phyloP scores from a whole-genome alignment of 2,329 filamentous ascomycete species.

The Aspergillus sp. region DNA sequence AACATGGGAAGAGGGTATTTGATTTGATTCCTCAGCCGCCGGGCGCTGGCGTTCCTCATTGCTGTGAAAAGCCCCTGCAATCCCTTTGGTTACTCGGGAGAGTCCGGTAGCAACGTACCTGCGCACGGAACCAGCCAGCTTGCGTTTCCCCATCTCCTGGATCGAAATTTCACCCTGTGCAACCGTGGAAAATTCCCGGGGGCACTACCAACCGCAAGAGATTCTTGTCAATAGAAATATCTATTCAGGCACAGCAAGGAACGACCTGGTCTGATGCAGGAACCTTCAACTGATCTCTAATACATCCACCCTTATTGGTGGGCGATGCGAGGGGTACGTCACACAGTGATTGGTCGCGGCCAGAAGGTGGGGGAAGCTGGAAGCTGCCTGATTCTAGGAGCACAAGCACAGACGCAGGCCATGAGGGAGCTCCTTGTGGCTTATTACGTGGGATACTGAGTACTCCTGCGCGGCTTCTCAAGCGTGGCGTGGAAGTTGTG shows the following conservation, averaged over 20 bases:
- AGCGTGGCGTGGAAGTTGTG: conserved; percentile 15
- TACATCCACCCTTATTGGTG: conserved; percentile 23
- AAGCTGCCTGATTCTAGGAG: conserved; percentile 7
- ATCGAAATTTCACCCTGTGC: not conserved
- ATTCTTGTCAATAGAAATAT: conserved; percentile 11
- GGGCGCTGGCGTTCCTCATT: conserved; percentile 20
- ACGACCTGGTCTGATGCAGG: conserved; percentile 21
- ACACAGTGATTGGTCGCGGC: conserved; percentile 15
- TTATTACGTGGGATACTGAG: conserved; percentile 12
- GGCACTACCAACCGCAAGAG: conserved; percentile 9
- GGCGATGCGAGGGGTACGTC: conserved; percentile 16
- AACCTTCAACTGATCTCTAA: conserved; percentile 23
- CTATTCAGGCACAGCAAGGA: conserved; percentile 11
- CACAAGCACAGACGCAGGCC: not conserved
- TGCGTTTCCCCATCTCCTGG: conserved; percentile 15
- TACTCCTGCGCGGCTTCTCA: not conserved
- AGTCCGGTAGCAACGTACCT: conserved; percentile 21
- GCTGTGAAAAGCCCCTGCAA: conserved; percentile 20
- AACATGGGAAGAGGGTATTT: not conserved
- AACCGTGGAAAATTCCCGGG: not conserved
- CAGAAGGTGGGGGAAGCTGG: conserved; percentile 16
- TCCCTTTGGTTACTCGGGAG: conserved; percentile 23
- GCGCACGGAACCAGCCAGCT: conserved; percentile 18
- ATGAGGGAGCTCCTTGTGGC: conserved; percentile 1
- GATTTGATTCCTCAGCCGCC: not conserved